Evolutionary conservation across 495 filamentous ascomycete genomes (phyloP).

Genomic region (Penicillium silybi): DNA sequence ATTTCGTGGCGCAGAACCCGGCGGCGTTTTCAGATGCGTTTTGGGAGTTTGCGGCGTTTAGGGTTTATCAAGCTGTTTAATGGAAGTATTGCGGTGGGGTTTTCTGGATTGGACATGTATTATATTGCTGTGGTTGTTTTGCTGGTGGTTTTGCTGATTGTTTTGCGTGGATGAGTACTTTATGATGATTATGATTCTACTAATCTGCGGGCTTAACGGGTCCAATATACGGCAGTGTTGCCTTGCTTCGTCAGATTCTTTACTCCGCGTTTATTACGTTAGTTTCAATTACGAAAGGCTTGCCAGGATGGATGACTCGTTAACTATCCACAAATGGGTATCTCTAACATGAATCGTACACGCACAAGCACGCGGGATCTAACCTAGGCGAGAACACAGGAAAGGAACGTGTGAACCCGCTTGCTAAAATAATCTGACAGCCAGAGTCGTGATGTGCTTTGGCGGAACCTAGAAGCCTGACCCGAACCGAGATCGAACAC

Average conservation of each 20-base stretch:
- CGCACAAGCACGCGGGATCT: background rate
- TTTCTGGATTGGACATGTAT: background rate
- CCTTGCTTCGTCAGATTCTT: background rate
- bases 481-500: background rate
- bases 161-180: background rate
- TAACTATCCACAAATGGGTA: conserved; percentile 5
- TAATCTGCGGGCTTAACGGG: background rate
- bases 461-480: background rate
- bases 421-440: background rate
- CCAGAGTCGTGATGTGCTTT: too few relatives aligned
- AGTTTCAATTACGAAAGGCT: background rate
- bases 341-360: conserved; percentile 6
- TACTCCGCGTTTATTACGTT: background rate
- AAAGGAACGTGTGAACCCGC: background rate
- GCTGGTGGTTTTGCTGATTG: too few relatives aligned
- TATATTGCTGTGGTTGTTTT: too few relatives aligned
- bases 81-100: conserved; percentile 29
- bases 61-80: conserved; percentile 25
- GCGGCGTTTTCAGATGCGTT: conserved; percentile 30
- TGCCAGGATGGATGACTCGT: background rate
- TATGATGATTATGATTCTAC: background rate
- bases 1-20: conserved; percentile 32
- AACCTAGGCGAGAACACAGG: background rate
- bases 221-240: background rate
- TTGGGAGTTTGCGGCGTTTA: conserved; percentile 41